Evolutionary conservation across 441 rosid genomes (phyloP).

Genomic region (Gossypium aridum): DNA sequence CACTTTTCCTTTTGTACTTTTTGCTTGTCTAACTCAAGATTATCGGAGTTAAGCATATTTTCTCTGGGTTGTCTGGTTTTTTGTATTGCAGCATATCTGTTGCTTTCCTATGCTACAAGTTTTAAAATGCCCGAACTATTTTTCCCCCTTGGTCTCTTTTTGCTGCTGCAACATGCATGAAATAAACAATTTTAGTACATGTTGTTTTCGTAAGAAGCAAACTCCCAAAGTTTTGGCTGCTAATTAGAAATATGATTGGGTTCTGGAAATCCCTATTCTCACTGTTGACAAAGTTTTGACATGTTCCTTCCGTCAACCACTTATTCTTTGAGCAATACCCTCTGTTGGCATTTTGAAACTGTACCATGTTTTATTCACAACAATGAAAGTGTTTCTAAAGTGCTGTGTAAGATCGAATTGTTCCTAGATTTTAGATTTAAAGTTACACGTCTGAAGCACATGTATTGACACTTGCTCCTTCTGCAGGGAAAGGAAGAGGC

Average conservation of each 20-base stretch:
- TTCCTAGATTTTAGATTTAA: neutral
- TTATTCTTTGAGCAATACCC: neutral
- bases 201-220: neutral
- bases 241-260: neutral
- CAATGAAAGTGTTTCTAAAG: neutral
- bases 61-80: neutral
- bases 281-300: neutral
- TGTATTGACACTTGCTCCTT: neutral
- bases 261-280: neutral
- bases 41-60: conserved; percentile 2
- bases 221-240: neutral
- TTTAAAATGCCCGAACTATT: neutral
- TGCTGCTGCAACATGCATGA: neutral
- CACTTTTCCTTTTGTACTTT: neutral
- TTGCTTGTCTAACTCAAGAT: conserved; percentile 1
- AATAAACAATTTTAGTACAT: neutral
- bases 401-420: neutral
- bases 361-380: neutral
- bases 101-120: neutral
- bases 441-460: neutral
- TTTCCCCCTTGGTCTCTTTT: neutral
- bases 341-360: neutral
- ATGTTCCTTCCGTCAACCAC: neutral
- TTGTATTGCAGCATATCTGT: neutral
- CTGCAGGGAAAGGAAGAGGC: conserved; percentile 77